Conservation (phyloP, 1,284 basidiomycete species). For the Microbotryum lychnidis-dioicae region DNA sequence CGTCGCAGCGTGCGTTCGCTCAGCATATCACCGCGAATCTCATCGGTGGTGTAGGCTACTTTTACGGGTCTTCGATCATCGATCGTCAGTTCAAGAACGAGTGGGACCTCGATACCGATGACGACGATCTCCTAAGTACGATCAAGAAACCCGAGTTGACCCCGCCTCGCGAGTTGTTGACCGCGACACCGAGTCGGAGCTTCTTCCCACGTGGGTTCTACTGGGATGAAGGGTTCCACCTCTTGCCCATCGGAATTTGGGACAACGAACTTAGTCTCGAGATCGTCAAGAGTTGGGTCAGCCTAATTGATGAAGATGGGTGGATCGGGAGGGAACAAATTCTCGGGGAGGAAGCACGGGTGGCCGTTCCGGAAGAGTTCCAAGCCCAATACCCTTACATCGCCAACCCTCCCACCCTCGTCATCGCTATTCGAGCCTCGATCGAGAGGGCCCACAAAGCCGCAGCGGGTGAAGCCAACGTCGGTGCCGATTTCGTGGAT, state of each 20-base stretch:
- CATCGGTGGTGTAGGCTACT: slow-evolving; percentile 86
- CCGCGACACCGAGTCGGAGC: slow-evolving; percentile 85
- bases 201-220: slow-evolving; percentile 97
- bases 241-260: slow-evolving; percentile 81
- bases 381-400: slow-evolving; percentile 84
- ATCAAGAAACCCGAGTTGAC: slow-evolving; percentile 53
- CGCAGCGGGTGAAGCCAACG: slow-evolving; percentile 4
- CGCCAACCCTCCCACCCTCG: slow-evolving; percentile 86
- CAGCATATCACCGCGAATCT: slow-evolving; percentile 81
- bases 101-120: slow-evolving; percentile 71
- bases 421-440: slow-evolving; percentile 81
- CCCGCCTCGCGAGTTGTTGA: slow-evolving; percentile 66
- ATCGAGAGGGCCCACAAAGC: slow-evolving; percentile 59
- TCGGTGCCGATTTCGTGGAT: background rate
- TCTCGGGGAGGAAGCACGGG: slow-evolving; percentile 81
- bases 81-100: slow-evolving; percentile 75
- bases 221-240: slow-evolving; percentile 96
- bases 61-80: slow-evolving; percentile 81
- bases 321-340: slow-evolving; percentile 96
- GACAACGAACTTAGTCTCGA: slow-evolving; percentile 84
- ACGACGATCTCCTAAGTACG: slow-evolving; percentile 40
- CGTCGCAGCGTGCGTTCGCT: slow-evolving; percentile 57
- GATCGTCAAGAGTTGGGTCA: slow-evolving; percentile 80
- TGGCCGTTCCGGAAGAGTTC: slow-evolving; percentile 73
- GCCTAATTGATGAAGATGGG: slow-evolving; percentile 80